These are phyloP conservation scores for Metschnikowia corniflorae DNA, from an alignment of 805 yeast genomes.

Conservation along the genomic window DNA sequence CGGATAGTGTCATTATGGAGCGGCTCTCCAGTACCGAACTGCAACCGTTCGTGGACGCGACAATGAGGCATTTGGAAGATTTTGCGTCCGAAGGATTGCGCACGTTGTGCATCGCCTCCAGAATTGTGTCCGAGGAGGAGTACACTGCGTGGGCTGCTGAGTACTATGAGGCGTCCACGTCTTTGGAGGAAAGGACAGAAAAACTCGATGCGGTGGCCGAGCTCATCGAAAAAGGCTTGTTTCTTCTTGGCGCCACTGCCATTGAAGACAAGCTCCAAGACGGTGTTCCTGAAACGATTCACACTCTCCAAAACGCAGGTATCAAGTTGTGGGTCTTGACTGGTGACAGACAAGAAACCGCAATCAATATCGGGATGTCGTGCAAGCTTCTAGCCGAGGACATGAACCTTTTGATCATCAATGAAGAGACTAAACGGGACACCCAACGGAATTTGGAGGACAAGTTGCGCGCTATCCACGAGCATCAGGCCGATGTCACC, in stretches of 20 bases:
- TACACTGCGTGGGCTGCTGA: constrained; percentile 63
- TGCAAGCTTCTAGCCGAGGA: constrained; percentile 92
- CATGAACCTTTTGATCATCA: constrained; percentile 86
- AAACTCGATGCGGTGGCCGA: constrained; percentile 88
- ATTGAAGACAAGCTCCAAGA: constrained; percentile 97
- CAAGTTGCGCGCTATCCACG: constrained; percentile 69
- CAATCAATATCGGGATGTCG: constrained; percentile 97
- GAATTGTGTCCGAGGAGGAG: constrained; percentile 76
- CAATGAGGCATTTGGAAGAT: constrained; percentile 85
- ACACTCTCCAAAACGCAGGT: constrained; percentile 92
- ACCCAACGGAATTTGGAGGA: constrained; percentile 68
- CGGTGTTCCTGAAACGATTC: constrained; percentile 97
- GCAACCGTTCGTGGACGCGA: constrained; percentile 79
- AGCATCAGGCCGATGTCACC: constrained; percentile 60
- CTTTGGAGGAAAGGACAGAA: constrained; percentile 68
- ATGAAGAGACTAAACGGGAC: constrained; percentile 80
- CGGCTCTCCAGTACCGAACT: constrained; percentile 57
- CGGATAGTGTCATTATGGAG: constrained; percentile 92
- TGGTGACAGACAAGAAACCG: constrained; percentile 98
- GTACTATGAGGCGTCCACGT: constrained; percentile 78
- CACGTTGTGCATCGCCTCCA: constrained; percentile 87
- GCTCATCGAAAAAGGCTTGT: constrained; percentile 73
- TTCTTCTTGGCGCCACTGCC: constrained; percentile 93
- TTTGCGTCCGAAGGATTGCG: constrained; percentile 96
- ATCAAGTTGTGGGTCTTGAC: constrained; percentile 97